Percentiles rank a stretch among this genome's conserved stretches.
These are phyloP conservation scores for Zalaria obscura DNA, from an alignment of 2,329 filamentous ascomycete genomes.

Conservation along the genomic window DNA sequence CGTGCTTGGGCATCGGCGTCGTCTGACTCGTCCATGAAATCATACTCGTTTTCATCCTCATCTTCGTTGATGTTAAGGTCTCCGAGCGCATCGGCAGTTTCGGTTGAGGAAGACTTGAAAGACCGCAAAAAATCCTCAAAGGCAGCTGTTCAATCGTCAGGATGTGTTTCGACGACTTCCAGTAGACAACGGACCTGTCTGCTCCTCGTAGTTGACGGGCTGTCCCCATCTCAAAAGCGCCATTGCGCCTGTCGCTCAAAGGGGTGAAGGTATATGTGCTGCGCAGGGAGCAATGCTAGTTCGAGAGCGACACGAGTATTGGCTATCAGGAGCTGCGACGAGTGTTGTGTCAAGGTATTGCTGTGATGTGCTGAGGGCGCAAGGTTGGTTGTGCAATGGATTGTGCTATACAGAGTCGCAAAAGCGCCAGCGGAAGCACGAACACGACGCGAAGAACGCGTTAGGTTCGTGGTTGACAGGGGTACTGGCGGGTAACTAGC, in stretches of 20 bases:
- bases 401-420: no score
- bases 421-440: no score
- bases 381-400: no score
- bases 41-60: constrained; percentile 78
- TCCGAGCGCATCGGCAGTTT: constrained; percentile 68
- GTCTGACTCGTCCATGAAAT: constrained; percentile 71
- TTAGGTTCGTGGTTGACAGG: no score
- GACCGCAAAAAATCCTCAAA: constrained; percentile 78
- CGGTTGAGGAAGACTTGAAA: constrained; percentile 69
- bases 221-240: constrained; percentile 68
- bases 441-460: no score
- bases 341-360: no score
- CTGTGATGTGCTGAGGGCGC: no score
- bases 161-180: constrained; percentile 6
- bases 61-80: constrained; percentile 79
- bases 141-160: constrained; percentile 41
- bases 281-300: no score
- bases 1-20: constrained; percentile 22
- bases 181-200: constrained; percentile 50
- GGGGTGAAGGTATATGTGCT: no score
- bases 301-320: no score
- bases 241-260: constrained; percentile 39
- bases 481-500: no score
- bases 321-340: no score
- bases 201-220: constrained; percentile 75